Evolutionary conservation across 2,329 filamentous ascomycete species (phyloP).

Genomic region (Didymosphaeria variabile): DNA sequence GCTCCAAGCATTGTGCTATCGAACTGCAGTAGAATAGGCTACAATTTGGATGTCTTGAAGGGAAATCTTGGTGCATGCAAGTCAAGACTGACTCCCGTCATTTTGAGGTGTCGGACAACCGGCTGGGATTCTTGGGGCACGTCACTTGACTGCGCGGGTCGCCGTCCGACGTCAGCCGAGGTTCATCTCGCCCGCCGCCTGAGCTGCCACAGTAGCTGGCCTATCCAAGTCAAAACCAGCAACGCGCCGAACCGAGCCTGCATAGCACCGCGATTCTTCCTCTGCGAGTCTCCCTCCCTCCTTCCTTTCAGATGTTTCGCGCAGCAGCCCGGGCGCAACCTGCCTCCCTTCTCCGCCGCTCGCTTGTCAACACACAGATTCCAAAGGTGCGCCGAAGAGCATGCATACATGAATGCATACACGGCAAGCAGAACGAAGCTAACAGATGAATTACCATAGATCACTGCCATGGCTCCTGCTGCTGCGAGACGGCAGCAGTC

Average conservation of each 20-base stretch:
- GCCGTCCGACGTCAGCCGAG: constrained; percentile 21
- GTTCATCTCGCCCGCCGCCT: constrained; percentile 12
- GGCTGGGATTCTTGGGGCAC: constrained; percentile 1
- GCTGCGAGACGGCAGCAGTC: constrained; percentile 53
- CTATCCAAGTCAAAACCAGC: constrained; percentile 27
- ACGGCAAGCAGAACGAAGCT: background rate
- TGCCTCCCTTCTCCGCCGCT: constrained; percentile 48
- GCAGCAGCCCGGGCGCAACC: constrained; percentile 51
- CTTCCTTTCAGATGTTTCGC: constrained; percentile 49
- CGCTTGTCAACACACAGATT: constrained; percentile 36
- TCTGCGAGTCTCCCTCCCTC: constrained; percentile 16
- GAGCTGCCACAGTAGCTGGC: constrained; percentile 19
- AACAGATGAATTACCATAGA: constrained; percentile 26
- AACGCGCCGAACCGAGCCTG: constrained; percentile 22
- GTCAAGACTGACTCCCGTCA: background rate
- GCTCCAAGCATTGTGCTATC: background rate
- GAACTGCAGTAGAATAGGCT: background rate
- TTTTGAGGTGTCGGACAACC: constrained; percentile 7
- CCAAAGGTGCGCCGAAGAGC: constrained; percentile 39
- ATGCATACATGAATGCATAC: background rate
- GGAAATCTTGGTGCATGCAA: background rate
- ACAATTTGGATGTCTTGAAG: background rate
- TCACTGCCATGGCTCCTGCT: constrained; percentile 46
- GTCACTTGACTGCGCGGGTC: constrained; percentile 7
- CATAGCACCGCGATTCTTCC: constrained; percentile 20